These are phyloP conservation scores for Suhomyces bolitotheri DNA, from an alignment of 1,139 yeast genomes.

Conservation along the genomic window DNA sequence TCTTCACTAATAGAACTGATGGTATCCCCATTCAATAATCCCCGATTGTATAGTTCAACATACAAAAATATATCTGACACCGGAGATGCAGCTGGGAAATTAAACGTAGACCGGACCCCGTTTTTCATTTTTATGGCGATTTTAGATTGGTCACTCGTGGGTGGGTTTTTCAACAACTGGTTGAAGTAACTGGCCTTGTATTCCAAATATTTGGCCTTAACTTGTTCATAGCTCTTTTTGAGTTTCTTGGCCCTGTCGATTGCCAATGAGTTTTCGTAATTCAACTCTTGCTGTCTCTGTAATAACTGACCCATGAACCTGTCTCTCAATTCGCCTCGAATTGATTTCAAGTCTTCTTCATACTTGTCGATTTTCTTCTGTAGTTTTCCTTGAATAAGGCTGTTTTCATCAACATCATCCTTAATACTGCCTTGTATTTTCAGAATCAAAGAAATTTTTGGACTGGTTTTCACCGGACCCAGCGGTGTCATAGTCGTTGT, in stretches of 20 bases:
- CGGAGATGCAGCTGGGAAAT: conserved; percentile 46
- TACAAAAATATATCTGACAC: conserved; percentile 61
- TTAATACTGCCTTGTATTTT: conserved; percentile 65
- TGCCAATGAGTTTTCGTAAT: conserved; percentile 69
- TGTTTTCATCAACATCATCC: conserved; percentile 29
- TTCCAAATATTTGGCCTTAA: conserved; percentile 32
- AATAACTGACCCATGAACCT: conserved; percentile 60
- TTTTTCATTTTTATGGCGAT: conserved; percentile 59
- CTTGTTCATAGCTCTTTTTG: conserved; percentile 25
- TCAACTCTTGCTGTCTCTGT: conserved; percentile 73
- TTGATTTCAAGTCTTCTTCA: conserved; percentile 57
- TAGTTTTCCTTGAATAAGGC: conserved; percentile 40
- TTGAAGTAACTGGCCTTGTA: conserved; percentile 52
- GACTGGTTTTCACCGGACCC: conserved; percentile 53
- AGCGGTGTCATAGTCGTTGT: conserved; percentile 57
- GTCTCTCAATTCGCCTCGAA: conserved; percentile 64
- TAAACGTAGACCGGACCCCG: conserved; percentile 51
- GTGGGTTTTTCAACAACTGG: conserved; percentile 4
- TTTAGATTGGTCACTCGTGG: conserved; percentile 27
- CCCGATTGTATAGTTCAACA: conserved; percentile 45
- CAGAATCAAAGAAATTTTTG: conserved; percentile 60
- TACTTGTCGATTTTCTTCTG: conserved; percentile 51
- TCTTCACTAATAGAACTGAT: conserved; percentile 19
- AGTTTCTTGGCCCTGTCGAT: conserved; percentile 48
- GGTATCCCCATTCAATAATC: conserved; percentile 30